Base-by-base conservation (phyloP, 208 protist species). In the Lotmaria passim region DNA sequence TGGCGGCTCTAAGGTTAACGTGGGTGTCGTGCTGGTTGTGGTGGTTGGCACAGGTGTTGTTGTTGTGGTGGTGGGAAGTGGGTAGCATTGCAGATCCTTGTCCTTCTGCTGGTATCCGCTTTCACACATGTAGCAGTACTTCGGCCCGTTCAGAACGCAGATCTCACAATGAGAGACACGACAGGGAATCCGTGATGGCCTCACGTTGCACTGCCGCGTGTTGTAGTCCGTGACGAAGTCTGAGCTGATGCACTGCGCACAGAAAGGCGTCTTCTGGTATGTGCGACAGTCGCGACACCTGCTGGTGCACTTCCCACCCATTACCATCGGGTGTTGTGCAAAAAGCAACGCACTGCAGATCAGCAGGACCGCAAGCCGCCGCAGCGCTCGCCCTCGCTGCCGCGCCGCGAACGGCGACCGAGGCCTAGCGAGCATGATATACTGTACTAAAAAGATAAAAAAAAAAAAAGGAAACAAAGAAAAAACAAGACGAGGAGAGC, bases 51-150 rank as follows among this genome's bases (percentile, higher is more conserved):
- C 21, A 1, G 34, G 11, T 3, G 53, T 14, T 0, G 30, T 34
- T 7, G 51, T 19, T 31, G 51, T 57, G 51, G 51, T 44, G 14
- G 53, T 59, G 53, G 33, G 33, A 21, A 59, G 15, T 17, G 33
- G 53, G 5, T 44, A 24, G 33, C 53, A 41, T 34, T 59, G 53
- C 33, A 59, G 34, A 21, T 59, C 53, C 53, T 39, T n/a, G 21
- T 44, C 34, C 34, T 59, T 59, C 53, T 59, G 53, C 53, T 59
- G 53, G 34, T 59, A 59, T 5, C 53, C 53, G 34, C 44, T 26
- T 3, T 15, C 53, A n/a, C 53, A 59, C 53, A 59, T 59, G 53
- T 59, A 59, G 53, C 53, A 59, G 28, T 59, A 59, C n/a, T 24
- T 44, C 7, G 53, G 53, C 2, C 34, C 53, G 21, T 59, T 59